Base-by-base conservation (phyloP, 495 filamentous ascomycete species). In the Aspergillus leporis region DNA sequence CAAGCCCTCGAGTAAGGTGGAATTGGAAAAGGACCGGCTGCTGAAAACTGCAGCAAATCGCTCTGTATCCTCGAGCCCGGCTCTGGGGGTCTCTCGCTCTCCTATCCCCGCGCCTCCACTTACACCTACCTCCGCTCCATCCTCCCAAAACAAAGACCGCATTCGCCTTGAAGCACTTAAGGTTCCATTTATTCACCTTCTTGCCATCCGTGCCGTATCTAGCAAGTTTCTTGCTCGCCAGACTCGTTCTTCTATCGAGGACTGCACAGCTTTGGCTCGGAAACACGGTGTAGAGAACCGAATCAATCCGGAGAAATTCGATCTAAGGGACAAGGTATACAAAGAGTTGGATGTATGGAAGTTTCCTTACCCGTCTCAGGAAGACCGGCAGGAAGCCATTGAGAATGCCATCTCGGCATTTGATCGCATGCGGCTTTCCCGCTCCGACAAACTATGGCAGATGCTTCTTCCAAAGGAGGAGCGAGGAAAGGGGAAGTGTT, bases 331-430 rank as follows among this genome's bases (percentile, higher is more conserved):
- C 67, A 85, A 83, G 60, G 78, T 78, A 43, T 96, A 87, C 78
- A 91, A 88, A 64, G 92, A 96, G 57, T 77, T 97, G 30, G 89
- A 96, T 67, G 82, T 91, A 18, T 96, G 87, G 82, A 83, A 83
- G 14, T 94, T 91, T 70, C 77, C 81, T 7, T 94, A 93, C 69
- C 76, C 78, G 16, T 82, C 70, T 23, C 71, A 82, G 31, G 83
- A 85, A 32, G 89, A 93, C 62, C 86, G 92, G 25, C 79, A 92
- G 65, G 78, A 80, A 13, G 92, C 90, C 13, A 93, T 96, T 69
- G 86, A 93, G 64, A 90, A 89, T 66, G 90, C 91, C n/a, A 83
- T 95, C 53, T 86, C 82, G 38, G 81, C 87, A 23, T 96, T 89
- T 64, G 92, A 97, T 76, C 85, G 87, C 55, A 79, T 88, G 75